Percentiles rank a stretch among this genome's conserved stretches.
phyloP scores from a whole-genome alignment of 192 early-diverging fungal species.

The Linnemannia zychae region DNA sequence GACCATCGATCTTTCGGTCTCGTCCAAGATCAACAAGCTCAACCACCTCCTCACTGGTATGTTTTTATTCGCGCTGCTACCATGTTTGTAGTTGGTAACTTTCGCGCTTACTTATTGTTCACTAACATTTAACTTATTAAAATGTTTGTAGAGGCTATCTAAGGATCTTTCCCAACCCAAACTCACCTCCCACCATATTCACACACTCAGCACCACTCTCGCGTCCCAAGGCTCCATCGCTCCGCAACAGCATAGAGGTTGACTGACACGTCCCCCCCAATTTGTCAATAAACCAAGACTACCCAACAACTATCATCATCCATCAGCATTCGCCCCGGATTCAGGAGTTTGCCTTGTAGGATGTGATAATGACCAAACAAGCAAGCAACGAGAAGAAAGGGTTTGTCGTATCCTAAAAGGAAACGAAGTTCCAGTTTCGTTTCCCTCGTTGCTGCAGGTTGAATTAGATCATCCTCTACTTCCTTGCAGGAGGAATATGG shows the following conservation, averaged over 20 bases:
- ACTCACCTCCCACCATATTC: not conserved
- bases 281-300: not conserved
- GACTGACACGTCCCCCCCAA: not conserved
- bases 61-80: not conserved
- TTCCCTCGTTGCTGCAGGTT: not conserved
- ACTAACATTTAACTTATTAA: not conserved
- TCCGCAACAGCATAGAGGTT: not conserved
- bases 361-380: too few species aligned
- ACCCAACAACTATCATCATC: not conserved
- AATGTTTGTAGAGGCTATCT: conserved; percentile 23
- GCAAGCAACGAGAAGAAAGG: not conserved
- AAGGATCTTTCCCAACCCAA: not conserved
- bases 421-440: not conserved
- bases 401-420: not conserved
- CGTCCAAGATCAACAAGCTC: conserved; percentile 93
- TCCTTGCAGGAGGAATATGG: not conserved
- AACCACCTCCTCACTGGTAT: conserved; percentile 79
- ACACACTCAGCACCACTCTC: not conserved
- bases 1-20: conserved; percentile 96
- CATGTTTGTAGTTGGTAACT: not conserved
- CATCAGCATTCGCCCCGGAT: too few species aligned
- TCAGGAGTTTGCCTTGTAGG: too few species aligned
- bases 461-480: not conserved
- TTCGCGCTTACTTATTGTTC: not conserved
- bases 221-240: not conserved